These are phyloP conservation scores for Amaranthus cruentus DNA, from an alignment of 148 eudicot species.

Conservation along the genomic window DNA sequence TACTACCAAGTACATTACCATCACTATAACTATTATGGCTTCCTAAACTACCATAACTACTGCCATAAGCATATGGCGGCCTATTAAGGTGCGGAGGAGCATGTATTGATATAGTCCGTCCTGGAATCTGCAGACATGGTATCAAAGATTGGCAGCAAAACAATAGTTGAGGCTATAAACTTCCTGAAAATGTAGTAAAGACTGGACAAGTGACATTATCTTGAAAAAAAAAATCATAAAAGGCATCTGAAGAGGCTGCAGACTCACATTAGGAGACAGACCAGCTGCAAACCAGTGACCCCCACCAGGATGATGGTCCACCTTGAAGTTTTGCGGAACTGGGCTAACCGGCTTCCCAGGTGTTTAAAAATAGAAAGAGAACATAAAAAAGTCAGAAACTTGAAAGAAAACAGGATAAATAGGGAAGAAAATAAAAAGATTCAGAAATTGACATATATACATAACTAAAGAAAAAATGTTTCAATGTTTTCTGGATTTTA, in stretches of 20 bases:
- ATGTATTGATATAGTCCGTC: conserved; percentile 45
- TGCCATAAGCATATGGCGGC: conserved; percentile 59
- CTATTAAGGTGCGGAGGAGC: conserved; percentile 60
- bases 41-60: conserved; percentile 94
- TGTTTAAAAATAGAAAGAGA: background rate
- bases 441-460: background rate
- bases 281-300: conserved; percentile 99
- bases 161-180: background rate
- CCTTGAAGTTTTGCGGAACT: conserved; percentile 65
- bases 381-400: background rate
- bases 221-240: background rate
- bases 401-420: background rate
- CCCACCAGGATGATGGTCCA: conserved; percentile 97
- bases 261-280: conserved; percentile 94
- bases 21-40: conserved; percentile 94
- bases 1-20: conserved; percentile 68
- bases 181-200: background rate
- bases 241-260: conserved; percentile 17
- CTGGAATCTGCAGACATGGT: conserved; percentile 51
- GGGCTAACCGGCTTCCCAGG: conserved; percentile 43
- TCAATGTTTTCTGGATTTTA: no score
- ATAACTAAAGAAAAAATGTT: no score
- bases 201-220: background rate
- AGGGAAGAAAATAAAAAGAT: background rate
- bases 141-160: background rate